These are phyloP conservation scores for Hylodesmum podocarpum DNA, from an alignment of 306 rosid species.

Conservation along the genomic window DNA sequence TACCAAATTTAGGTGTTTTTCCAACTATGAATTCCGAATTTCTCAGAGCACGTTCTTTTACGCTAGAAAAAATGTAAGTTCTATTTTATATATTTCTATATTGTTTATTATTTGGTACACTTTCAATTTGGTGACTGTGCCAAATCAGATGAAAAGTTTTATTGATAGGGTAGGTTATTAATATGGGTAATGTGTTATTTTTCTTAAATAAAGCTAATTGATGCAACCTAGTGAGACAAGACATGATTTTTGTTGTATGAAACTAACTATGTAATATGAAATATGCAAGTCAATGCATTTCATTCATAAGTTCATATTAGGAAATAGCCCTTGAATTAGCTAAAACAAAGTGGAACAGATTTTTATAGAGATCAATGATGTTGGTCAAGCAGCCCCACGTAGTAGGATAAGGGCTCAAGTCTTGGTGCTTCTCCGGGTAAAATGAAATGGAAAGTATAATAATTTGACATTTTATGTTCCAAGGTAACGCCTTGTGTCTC, in stretches of 20 bases:
- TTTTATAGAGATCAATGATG: not conserved
- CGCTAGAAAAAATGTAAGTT: slow-evolving; percentile 80
- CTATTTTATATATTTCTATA: not conserved
- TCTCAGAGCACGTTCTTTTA: slow-evolving; percentile 48
- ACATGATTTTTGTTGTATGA: not conserved
- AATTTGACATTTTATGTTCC: not conserved
- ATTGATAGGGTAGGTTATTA: not conserved
- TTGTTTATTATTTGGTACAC: not conserved
- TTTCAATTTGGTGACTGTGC: not conserved
- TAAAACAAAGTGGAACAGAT: not conserved
- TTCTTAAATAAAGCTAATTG: not conserved
- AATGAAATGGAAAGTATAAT: not conserved
- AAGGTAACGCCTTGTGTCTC: not conserved
- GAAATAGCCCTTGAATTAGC: not conserved
- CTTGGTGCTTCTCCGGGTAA: not conserved
- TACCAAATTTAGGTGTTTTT: slow-evolving; percentile 43
- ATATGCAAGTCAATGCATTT: not conserved
- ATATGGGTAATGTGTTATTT: not conserved
- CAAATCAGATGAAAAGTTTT: not conserved
- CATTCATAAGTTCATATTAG: not conserved
- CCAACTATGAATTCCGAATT: slow-evolving; percentile 63
- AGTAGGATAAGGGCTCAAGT: not conserved
- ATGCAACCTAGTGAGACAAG: not conserved
- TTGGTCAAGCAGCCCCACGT: not conserved
- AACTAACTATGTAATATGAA: not conserved